Base-by-base conservation (phyloP, 768 basidiomycete species). In the Amanita subjunquillea region DNA sequence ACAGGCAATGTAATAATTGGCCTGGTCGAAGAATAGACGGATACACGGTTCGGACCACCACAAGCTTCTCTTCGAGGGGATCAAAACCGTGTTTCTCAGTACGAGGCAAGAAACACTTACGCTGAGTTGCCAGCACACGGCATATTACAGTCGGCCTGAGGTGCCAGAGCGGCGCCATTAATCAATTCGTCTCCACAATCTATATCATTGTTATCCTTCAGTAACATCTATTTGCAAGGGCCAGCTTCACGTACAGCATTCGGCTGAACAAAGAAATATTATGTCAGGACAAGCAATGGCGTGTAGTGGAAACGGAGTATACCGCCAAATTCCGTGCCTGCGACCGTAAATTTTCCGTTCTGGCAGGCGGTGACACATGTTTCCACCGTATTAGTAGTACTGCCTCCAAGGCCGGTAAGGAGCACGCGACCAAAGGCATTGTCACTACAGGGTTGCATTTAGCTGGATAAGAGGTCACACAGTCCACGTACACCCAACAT, bases 131-230 rank as follows among this genome's bases (percentile, higher is more conserved):
- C 91, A 15, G 74, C 74, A 55, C 91, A 94, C 0, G 72, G 73
- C 84, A 85, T 87, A 62, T 76, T 79, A 61, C 91, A 94, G 34
- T 73, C 73, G 3, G 68, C 64, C 1, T 75, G 73, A 1, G 69
- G 55, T 0, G 74, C 76, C 13, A 59, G 45, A 1, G 73, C 77
- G 1, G 85, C 87, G 8, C 83, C 84, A 27, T 77, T 72, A 12
- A 81, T 69, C 45, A 91, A 68, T 9, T 70, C 66, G 60, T 88
- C 73, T 2, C 86, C 87, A 57, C 91, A 93, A 67, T 81, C 85
- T 87, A 55, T 34, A 34, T 13, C 34, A 34, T 34, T 4, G 13
- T 13, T 10, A 48, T 39, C 17, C 23, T 25, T 48, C 1, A 52
- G 30, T 32, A 30, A 32, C 17, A 49, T 27, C 4, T n/a, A 15